Evolutionary conservation across 441 rosid species (phyloP).

Genomic region (Eutrema salsugineum): DNA sequence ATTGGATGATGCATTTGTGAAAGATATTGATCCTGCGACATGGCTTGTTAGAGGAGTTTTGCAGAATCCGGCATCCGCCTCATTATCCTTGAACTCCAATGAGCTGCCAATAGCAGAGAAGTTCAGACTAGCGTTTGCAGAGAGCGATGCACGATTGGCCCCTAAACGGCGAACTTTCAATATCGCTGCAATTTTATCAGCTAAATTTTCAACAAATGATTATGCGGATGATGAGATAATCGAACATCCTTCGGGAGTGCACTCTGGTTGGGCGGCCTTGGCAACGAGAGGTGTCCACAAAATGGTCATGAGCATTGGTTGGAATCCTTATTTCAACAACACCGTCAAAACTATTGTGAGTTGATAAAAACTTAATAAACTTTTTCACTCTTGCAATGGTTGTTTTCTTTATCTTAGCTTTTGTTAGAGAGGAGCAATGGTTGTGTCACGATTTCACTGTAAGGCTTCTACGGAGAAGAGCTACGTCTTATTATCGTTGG

Average conservation of each 20-base stretch:
- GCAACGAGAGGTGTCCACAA: slow-evolving; percentile 61
- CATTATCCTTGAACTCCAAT: slow-evolving; percentile 27
- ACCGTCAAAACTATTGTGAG: slow-evolving; percentile 76
- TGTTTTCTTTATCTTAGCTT: not conserved
- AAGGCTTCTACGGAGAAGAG: slow-evolving; percentile 46
- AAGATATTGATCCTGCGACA: slow-evolving; percentile 66
- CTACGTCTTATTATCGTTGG: slow-evolving; percentile 39
- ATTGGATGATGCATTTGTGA: slow-evolving; percentile 56
- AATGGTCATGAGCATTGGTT: slow-evolving; percentile 89
- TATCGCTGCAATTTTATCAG: no score
- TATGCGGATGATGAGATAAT: slow-evolving; percentile 49
- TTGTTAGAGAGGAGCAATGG: slow-evolving; percentile 69
- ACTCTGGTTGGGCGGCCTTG: slow-evolving; percentile 83
- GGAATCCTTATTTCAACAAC: slow-evolving; percentile 86
- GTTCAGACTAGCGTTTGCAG: slow-evolving; percentile 78
- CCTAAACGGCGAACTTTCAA: no score
- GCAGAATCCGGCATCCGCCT: slow-evolving; percentile 31
- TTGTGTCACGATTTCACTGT: slow-evolving; percentile 30
- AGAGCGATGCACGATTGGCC: slow-evolving; percentile 80
- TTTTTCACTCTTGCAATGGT: not conserved
- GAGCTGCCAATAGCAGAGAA: slow-evolving; percentile 85
- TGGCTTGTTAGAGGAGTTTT: slow-evolving; percentile 43
- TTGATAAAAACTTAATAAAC: not conserved
- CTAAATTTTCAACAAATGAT: slow-evolving; percentile 71
- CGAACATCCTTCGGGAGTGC: slow-evolving; percentile 71